Percentiles rank a stretch among this genome's conserved stretches.
Conservation (phyloP, 2,329 filamentous ascomycete species). For the Thyridium curvatum region DNA sequence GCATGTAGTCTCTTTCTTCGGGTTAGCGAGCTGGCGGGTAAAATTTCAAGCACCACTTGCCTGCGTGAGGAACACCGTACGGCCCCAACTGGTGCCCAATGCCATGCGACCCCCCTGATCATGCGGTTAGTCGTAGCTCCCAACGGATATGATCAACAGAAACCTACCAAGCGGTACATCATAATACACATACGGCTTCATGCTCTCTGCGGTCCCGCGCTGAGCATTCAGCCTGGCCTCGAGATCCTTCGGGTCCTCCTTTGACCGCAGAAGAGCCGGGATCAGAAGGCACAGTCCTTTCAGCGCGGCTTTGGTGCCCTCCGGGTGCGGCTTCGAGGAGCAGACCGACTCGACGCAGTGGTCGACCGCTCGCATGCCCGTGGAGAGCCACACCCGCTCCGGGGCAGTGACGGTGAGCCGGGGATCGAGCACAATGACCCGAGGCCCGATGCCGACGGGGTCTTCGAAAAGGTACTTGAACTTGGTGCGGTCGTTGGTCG, state of each 20-base stretch:
- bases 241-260: constrained; percentile 22
- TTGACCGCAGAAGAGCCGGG: constrained; percentile 32
- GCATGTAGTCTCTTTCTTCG: constrained; percentile 47
- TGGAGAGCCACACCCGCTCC: constrained; percentile 46
- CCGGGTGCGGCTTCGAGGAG: constrained; percentile 27
- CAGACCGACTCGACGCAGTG: constrained; percentile 52
- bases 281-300: constrained; percentile 33
- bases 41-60: constrained; percentile 37
- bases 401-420: constrained; percentile 39
- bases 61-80: constrained; percentile 23
- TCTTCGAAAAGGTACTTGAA: constrained; percentile 11
- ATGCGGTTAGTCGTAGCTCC: too few species aligned
- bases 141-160: background rate
- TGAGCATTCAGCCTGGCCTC: constrained; percentile 35
- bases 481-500: constrained; percentile 11
- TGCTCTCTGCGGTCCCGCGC: constrained; percentile 40
- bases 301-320: constrained; percentile 16
- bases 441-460: constrained; percentile 29
- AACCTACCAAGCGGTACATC: constrained; percentile 23
- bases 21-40: background rate
- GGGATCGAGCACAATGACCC: constrained; percentile 45
- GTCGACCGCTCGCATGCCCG: constrained; percentile 49
- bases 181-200: constrained; percentile 28
- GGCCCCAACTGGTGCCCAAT: constrained; percentile 33
- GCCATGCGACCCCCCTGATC: constrained; percentile 25